Percentiles rank a stretch among this genome's conserved stretches.
Conservation (phyloP, 2,329 filamentous ascomycete species). For the Rhynchosporium agropyri region DNA sequence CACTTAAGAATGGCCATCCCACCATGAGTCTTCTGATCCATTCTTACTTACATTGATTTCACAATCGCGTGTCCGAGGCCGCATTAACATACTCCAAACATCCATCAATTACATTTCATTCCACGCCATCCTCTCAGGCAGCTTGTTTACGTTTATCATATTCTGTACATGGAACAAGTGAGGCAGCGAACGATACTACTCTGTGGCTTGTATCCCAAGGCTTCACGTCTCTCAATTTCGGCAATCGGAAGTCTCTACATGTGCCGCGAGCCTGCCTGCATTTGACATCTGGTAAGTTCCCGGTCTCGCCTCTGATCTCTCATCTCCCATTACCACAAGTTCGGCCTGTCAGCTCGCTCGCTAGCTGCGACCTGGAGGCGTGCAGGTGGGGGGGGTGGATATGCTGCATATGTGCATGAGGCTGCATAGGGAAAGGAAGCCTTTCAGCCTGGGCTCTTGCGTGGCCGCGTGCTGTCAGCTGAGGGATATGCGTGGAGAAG, state of each 20-base stretch:
- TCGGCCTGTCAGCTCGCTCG: no score
- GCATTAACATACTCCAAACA: background rate
- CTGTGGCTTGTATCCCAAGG: conserved; percentile 8
- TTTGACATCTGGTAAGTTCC: background rate
- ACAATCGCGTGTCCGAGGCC: background rate
- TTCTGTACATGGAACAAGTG: background rate
- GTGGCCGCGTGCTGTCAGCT: background rate
- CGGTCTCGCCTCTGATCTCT: no score
- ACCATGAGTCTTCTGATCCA: conserved; percentile 3
- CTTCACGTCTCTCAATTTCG: background rate
- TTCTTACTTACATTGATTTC: background rate
- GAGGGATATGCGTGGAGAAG: background rate
- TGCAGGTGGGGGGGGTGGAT: background rate
- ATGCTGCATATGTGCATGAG: background rate
- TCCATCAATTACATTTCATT: conserved; percentile 8
- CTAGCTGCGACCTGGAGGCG: no score
- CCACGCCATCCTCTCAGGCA: conserved; percentile 5
- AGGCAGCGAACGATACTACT: conserved; percentile 3
- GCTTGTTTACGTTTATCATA: background rate
- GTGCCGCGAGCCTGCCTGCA: conserved; percentile 10
- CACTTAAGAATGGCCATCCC: conserved; percentile 11
- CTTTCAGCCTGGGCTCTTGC: background rate
- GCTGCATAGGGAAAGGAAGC: background rate
- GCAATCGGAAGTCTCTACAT: background rate
- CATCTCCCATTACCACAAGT: no score